A percentile compares a stretch with the other conserved stretches of the same genome.
These are phyloP conservation scores for Phytopythium litorale DNA, from an alignment of 352 stramenopile genomes.

Conservation along the genomic window DNA sequence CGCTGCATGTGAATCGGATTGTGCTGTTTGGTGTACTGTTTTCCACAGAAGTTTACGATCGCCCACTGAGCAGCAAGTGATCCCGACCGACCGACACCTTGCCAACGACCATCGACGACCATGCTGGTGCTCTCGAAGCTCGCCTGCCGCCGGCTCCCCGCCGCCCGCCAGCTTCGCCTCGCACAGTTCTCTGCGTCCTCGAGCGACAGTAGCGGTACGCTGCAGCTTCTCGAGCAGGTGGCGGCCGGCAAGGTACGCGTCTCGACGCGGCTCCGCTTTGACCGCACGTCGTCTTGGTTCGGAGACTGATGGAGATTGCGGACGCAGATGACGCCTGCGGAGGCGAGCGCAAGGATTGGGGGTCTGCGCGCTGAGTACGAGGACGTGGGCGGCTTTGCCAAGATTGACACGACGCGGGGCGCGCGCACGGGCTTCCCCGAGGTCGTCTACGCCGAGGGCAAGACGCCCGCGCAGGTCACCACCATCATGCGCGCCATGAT, in stretches of 20 bases:
- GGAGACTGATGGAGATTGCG: neutral
- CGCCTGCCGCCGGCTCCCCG: neutral
- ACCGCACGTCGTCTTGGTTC: neutral
- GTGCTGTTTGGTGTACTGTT: neutral
- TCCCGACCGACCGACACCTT: neutral
- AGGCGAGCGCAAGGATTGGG: constrained; percentile 22
- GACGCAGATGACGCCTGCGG: constrained; percentile 19
- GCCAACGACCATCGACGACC: too few species aligned
- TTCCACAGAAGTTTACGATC: neutral
- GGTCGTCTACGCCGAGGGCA: constrained; percentile 93
- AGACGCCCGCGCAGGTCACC: constrained; percentile 88
- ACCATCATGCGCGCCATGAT: constrained; percentile 90
- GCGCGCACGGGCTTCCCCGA: constrained; percentile 93
- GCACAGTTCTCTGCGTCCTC: constrained; percentile 1
- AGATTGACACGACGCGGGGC: constrained; percentile 89
- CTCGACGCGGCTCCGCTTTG: neutral
- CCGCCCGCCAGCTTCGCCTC: neutral
- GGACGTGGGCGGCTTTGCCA: constrained; percentile 49
- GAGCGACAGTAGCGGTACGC: neutral
- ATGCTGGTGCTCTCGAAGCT: neutral
- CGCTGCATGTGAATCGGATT: too few species aligned
- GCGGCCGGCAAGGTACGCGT: constrained; percentile 2
- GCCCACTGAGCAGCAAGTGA: neutral
- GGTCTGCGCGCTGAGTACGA: constrained; percentile 41
- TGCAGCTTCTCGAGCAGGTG: neutral